Evolutionary conservation across 2,329 filamentous ascomycete species (phyloP).

Genomic region (Aspergillus sp.): DNA sequence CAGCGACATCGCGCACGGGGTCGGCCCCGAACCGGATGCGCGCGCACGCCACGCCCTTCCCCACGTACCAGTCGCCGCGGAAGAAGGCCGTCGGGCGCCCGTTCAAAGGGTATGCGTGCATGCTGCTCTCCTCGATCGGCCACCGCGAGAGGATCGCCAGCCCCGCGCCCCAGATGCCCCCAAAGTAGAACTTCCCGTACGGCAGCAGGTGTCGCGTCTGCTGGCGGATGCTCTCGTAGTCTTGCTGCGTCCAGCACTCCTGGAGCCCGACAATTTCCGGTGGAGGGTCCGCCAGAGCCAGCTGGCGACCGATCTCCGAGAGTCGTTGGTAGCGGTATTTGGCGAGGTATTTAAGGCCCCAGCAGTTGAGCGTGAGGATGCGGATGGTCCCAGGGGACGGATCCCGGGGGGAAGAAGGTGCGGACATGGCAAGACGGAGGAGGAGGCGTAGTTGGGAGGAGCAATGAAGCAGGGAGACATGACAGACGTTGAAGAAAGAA

Average conservation of each 20-base stretch:
- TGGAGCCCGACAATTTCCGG: conserved; percentile 91
- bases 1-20: conserved; percentile 64
- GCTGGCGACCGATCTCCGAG: conserved; percentile 75
- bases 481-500: not conserved
- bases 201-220: conserved; percentile 74
- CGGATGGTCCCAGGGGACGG: conserved; percentile 51
- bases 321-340: conserved; percentile 75
- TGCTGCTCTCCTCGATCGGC: conserved; percentile 86
- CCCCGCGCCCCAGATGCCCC: conserved; percentile 84
- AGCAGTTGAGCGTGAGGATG: conserved; percentile 90
- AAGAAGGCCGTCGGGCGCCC: conserved; percentile 92
- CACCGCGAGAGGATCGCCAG: conserved; percentile 86
- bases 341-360: conserved; percentile 88
- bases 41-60: conserved; percentile 87
- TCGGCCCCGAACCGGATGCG: conserved; percentile 67
- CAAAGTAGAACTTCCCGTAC: conserved; percentile 89
- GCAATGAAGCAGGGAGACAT: not conserved
- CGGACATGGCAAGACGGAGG: not conserved
- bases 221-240: conserved; percentile 75
- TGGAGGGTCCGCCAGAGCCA: conserved; percentile 65
- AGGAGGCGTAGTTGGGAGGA: not conserved
- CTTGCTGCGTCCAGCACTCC: conserved; percentile 87
- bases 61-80: conserved; percentile 93
- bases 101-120: conserved; percentile 86
- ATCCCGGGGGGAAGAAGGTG: conserved; percentile 35